Percentiles rank a stretch among this genome's conserved stretches.
Evolutionary conservation across 768 basidiomycete species (phyloP).

Genomic region (Termitomyces heimii): DNA sequence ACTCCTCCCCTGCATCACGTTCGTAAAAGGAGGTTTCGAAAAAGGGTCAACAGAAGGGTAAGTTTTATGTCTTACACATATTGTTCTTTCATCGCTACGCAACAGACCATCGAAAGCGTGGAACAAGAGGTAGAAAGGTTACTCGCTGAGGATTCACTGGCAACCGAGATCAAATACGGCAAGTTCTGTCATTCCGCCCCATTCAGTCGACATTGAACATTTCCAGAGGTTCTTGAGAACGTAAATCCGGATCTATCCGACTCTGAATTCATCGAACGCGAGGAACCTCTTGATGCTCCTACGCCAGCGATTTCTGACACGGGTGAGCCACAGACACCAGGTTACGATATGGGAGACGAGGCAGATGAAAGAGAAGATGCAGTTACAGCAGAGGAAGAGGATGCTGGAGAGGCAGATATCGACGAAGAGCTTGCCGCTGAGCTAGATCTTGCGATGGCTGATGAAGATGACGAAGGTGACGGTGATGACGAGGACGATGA

Average conservation of each 20-base stretch:
- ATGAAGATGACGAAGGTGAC: conserved; percentile 53
- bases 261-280: conserved; percentile 77
- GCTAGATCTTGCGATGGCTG: conserved; percentile 78
- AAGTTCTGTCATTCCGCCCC: conserved; percentile 11
- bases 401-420: conserved; percentile 71
- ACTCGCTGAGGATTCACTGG: conserved; percentile 72
- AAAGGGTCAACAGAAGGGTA: conserved; percentile 79
- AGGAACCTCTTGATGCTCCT: conserved; percentile 59
- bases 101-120: conserved; percentile 87
- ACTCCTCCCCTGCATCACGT: conserved; percentile 90
- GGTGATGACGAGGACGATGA: conserved; percentile 59
- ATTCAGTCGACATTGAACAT: not conserved
- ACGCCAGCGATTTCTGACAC: conserved; percentile 67
- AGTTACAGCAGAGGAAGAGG: conserved; percentile 54
- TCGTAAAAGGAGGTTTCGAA: conserved; percentile 88
- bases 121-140: conserved; percentile 90
- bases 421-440: conserved; percentile 88
- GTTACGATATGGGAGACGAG: conserved; percentile 47
- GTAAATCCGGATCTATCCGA: conserved; percentile 89
- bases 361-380: conserved; percentile 55
- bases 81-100: not conserved
- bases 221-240: conserved; percentile 76
- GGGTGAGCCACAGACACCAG: conserved; percentile 59
- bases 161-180: conserved; percentile 77
- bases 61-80: conserved; percentile 16